Conservation (phyloP, 2,329 filamentous ascomycete genomes). For the Penicillium frequentans region DNA sequence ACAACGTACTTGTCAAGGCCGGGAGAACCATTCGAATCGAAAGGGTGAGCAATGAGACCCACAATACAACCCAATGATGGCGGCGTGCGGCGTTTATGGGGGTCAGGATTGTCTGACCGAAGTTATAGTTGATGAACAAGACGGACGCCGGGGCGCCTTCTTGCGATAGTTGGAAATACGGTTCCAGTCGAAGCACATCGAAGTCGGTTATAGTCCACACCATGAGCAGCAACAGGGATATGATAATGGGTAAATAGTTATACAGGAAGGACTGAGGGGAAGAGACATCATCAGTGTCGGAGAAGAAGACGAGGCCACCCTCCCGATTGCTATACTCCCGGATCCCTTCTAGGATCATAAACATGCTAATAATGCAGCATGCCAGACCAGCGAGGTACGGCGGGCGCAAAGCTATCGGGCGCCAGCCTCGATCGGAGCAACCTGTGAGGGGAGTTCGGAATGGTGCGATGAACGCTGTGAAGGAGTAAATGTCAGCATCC, state of each 20-base stretch:
- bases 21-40: slow-evolving; percentile 34
- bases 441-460: slow-evolving; percentile 3
- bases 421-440: slow-evolving; percentile 25
- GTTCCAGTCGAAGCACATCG: slow-evolving; percentile 51
- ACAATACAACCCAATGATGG: slow-evolving; percentile 32
- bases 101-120: slow-evolving; percentile 36
- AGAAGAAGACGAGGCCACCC: slow-evolving; percentile 31
- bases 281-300: slow-evolving; percentile 30
- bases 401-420: slow-evolving; percentile 34
- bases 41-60: slow-evolving; percentile 33
- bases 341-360: slow-evolving; percentile 28
- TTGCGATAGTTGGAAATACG: slow-evolving; percentile 45
- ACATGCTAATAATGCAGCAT: slow-evolving; percentile 22
- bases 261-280: slow-evolving; percentile 32
- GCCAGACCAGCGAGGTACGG: slow-evolving; percentile 28
- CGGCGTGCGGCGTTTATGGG: slow-evolving; percentile 32
- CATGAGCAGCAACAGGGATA: slow-evolving; percentile 48
- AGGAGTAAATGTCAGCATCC: not conserved
- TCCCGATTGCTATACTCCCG: slow-evolving; percentile 30
- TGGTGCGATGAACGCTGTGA: slow-evolving; percentile 11
- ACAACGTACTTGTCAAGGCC: slow-evolving; percentile 32
- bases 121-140: slow-evolving; percentile 39
- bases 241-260: slow-evolving; percentile 45
- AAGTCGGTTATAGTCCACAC: slow-evolving; percentile 52
- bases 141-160: slow-evolving; percentile 33